Conservation (phyloP, 108 stramenopile genomes). For the Cyclotella baltica region DNA sequence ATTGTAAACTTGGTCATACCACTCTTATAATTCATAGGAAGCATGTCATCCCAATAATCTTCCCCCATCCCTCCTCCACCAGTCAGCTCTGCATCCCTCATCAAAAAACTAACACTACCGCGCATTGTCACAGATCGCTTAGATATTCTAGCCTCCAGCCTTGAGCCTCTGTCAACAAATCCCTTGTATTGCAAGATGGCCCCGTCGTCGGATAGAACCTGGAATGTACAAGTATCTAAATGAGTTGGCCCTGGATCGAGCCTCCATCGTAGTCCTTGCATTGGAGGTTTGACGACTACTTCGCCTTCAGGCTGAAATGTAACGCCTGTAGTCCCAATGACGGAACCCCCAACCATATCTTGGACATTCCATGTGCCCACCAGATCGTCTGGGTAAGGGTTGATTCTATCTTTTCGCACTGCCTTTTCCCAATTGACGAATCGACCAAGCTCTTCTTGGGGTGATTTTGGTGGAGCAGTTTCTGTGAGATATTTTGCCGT, state of each 20-base stretch:
- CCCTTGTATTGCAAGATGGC: slow-evolving; percentile 87
- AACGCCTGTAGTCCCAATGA: slow-evolving; percentile 75
- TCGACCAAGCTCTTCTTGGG: slow-evolving; percentile 78
- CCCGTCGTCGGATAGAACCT: slow-evolving; percentile 77
- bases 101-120: slow-evolving; percentile 80
- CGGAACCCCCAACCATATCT: slow-evolving; percentile 81
- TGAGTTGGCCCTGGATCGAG: slow-evolving; percentile 92
- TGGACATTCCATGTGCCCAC: slow-evolving; percentile 83
- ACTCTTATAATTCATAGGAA: slow-evolving; percentile 79
- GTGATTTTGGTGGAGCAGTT: slow-evolving; percentile 63
- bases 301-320: slow-evolving; percentile 66
- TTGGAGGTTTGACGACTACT: slow-evolving; percentile 68
- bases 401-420: slow-evolving; percentile 66
- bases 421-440: slow-evolving; percentile 86
- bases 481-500: slow-evolving; percentile 46
- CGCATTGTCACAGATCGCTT: slow-evolving; percentile 77
- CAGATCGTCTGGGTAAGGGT: slow-evolving; percentile 80
- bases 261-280: slow-evolving; percentile 87
- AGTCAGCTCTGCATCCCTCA: slow-evolving; percentile 67
- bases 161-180: slow-evolving; percentile 86
- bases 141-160: slow-evolving; percentile 84
- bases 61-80: slow-evolving; percentile 32
- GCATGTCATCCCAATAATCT: slow-evolving; percentile 83
- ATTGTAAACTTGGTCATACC: slow-evolving; percentile 89
- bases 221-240: slow-evolving; percentile 90